Conservation (phyloP, 1,284 basidiomycete species). For the Cutaneotrichosporon sp. region DNA sequence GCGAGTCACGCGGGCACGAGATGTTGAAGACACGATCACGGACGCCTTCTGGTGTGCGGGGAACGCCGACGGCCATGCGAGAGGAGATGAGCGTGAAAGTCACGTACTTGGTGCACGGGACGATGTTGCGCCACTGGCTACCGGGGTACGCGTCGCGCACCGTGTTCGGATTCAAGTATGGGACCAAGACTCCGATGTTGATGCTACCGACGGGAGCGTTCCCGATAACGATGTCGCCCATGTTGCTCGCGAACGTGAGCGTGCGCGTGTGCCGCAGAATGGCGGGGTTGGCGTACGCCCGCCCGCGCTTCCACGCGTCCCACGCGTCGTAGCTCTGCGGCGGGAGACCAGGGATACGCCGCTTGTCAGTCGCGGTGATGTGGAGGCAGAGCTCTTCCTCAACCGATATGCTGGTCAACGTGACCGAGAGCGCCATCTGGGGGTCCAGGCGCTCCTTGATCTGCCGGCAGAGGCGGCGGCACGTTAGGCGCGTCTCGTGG, state of each 20-base stretch:
- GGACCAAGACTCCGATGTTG: not conserved
- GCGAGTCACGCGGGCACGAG: not conserved
- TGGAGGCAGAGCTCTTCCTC: not conserved
- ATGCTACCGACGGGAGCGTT: not conserved
- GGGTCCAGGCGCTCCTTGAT: not conserved
- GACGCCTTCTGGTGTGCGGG: not conserved
- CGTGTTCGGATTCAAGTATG: not conserved
- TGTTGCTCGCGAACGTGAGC: not conserved
- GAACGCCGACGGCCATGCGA: not conserved
- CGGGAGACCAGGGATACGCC: constrained; percentile 1
- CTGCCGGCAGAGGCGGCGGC: not conserved
- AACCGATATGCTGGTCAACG: not conserved
- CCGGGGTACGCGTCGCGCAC: constrained; percentile 1
- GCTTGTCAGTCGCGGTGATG: not conserved
- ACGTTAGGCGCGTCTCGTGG: constrained; percentile 6
- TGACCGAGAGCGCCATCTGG: not conserved
- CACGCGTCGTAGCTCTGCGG: not conserved
- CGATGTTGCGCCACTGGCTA: not conserved
- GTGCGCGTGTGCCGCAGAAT: constrained; percentile 2
- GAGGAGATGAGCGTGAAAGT: not conserved
- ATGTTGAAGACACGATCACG: constrained; percentile 2
- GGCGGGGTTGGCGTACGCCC: not conserved
- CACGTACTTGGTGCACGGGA: constrained; percentile 7
- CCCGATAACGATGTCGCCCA: not conserved
- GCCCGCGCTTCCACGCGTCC: not conserved